Conservation (phyloP, 2,329 filamentous ascomycete genomes). For the Orbilia ellipsospora region DNA sequence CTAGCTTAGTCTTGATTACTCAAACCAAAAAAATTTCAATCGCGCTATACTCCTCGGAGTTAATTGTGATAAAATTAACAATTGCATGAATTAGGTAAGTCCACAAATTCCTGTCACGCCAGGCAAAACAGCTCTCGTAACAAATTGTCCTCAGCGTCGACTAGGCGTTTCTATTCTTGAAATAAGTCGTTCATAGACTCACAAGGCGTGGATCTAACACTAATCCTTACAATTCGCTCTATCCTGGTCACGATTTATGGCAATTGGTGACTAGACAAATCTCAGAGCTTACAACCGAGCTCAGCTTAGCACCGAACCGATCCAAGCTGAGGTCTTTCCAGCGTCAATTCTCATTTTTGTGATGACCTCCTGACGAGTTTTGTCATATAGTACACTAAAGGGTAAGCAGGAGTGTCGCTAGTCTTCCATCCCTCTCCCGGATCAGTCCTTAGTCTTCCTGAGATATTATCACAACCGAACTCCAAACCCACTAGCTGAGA, state of each 20-base stretch:
- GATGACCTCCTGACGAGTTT: slow-evolving; percentile 1
- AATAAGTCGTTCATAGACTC: not conserved
- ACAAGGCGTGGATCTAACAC: not conserved
- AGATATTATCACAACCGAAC: slow-evolving; percentile 21
- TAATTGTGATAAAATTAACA: slow-evolving; percentile 6
- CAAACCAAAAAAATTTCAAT: slow-evolving; percentile 16
- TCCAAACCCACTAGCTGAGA: slow-evolving; percentile 19
- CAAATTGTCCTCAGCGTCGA: slow-evolving; percentile 3
- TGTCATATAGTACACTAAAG: slow-evolving; percentile 17
- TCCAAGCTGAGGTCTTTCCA: slow-evolving; percentile 2
- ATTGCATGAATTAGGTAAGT: slow-evolving; percentile 42
- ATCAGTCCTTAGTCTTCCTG: slow-evolving; percentile 28
- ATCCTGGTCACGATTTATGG: slow-evolving; percentile 1
- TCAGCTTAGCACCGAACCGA: not conserved
- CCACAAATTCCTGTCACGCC: not conserved
- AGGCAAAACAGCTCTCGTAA: slow-evolving; percentile 6
- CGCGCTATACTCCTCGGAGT: slow-evolving; percentile 11
- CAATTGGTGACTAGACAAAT: not conserved
- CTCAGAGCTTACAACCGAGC: not conserved
- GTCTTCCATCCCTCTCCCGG: slow-evolving; percentile 17
- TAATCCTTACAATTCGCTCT: not conserved
- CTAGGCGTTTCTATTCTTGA: slow-evolving; percentile 20
- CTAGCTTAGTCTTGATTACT: slow-evolving; percentile 44
- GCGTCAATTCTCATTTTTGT: not conserved
- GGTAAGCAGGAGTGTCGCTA: slow-evolving; percentile 18